Percentiles rank a stretch among this genome's conserved stretches.
phyloP scores from a whole-genome alignment of 768 basidiomycete genomes.

The Pleurotus tuber-regium region DNA sequence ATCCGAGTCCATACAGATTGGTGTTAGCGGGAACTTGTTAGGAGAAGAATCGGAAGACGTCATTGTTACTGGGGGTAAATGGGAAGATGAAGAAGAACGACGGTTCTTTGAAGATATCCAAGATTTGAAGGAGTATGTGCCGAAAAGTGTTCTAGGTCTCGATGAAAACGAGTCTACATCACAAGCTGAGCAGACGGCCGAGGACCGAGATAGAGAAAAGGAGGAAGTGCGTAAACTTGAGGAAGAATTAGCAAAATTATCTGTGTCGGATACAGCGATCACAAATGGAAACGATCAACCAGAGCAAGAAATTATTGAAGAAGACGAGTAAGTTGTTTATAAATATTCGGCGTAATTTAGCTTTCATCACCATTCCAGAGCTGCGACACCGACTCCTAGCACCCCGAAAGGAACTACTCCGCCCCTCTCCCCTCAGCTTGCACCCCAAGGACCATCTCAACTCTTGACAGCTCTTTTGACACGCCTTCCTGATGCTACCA shows the following conservation, averaged over 20 bases:
- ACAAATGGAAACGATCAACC: slow-evolving; percentile 15
- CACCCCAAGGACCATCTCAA: slow-evolving; percentile 90
- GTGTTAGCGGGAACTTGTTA: slow-evolving; percentile 37
- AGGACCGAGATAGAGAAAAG: slow-evolving; percentile 52
- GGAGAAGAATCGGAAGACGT: slow-evolving; percentile 59
- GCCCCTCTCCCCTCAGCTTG: slow-evolving; percentile 64
- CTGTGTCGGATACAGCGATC: slow-evolving; percentile 7
- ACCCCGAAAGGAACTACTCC: slow-evolving; percentile 64
- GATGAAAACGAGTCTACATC: slow-evolving; percentile 32
- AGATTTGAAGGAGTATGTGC: slow-evolving; percentile 90
- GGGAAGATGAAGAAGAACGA: slow-evolving; percentile 98
- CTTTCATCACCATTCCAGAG: slow-evolving; percentile 21
- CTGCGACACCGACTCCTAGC: slow-evolving; percentile 62
- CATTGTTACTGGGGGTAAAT: slow-evolving; percentile 69
- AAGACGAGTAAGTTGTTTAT: slow-evolving; percentile 40
- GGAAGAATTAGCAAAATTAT: slow-evolving; percentile 69
- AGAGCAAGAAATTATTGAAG: slow-evolving; percentile 32
- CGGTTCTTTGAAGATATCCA: slow-evolving; percentile 91
- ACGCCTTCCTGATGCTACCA: slow-evolving; percentile 92
- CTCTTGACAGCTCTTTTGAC: slow-evolving; percentile 87
- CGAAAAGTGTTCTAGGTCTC: slow-evolving; percentile 81
- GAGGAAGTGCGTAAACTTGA: slow-evolving; percentile 51
- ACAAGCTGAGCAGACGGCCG: slow-evolving; percentile 11
- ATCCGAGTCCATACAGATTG: slow-evolving; percentile 79
- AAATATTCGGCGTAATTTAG: not conserved